Percentiles rank a stretch among this genome's conserved stretches.
These are phyloP conservation scores for Mycena venus DNA, from an alignment of 768 basidiomycete species.

Conservation along the genomic window DNA sequence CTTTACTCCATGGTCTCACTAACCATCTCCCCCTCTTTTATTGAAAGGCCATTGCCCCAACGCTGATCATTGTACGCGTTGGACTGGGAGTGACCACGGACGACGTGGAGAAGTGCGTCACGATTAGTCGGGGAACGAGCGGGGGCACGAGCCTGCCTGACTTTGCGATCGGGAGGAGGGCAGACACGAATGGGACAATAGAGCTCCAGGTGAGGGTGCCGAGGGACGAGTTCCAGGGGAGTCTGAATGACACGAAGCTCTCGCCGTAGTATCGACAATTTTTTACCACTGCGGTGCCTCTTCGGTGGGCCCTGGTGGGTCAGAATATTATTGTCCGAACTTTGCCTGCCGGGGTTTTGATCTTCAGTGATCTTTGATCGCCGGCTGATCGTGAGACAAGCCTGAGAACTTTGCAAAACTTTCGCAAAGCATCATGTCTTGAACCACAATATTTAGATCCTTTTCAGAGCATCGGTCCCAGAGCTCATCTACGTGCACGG, in stretches of 20 bases:
- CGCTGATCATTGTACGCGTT: conserved; percentile 18
- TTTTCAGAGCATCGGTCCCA: too few species aligned
- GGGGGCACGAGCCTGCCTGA: background rate
- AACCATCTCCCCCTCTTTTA: background rate
- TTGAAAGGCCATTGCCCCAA: conserved; percentile 17
- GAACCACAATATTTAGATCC: too few species aligned
- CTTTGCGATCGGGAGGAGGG: background rate
- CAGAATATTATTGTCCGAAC: too few species aligned
- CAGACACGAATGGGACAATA: background rate
- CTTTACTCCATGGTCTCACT: too few species aligned
- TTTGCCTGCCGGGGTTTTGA: too few species aligned
- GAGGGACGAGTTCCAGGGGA: background rate
- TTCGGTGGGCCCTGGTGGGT: too few species aligned
- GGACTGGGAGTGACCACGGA: conserved; percentile 12
- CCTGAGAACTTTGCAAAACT: too few species aligned
- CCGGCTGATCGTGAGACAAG: too few species aligned
- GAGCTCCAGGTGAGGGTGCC: background rate
- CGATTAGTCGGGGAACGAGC: conserved; percentile 1
- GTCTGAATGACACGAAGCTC: background rate
- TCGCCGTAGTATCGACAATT: background rate
- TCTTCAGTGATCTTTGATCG: too few species aligned
- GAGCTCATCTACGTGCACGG: too few species aligned
- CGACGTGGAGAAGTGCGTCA: conserved; percentile 8
- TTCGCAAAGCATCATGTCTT: too few species aligned
- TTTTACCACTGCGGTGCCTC: too few species aligned